Base-by-base conservation (phyloP, 345 rosid genomes). In the Sonneratia caseolaris region DNA sequence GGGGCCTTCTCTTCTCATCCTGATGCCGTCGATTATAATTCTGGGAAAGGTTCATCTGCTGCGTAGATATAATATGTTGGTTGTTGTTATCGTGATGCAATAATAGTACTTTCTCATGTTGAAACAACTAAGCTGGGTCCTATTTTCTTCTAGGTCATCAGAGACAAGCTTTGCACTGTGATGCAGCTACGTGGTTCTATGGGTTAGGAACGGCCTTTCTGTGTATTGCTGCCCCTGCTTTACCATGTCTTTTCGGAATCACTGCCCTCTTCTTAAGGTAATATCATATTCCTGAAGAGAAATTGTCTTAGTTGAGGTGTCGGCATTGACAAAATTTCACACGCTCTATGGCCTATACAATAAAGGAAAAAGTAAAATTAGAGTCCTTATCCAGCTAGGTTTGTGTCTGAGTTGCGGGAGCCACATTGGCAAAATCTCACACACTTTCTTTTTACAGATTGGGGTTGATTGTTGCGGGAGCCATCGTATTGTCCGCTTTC, bases 191-290 rank as follows among this genome's bases (percentile, higher is more conserved):
- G 57, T 86, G 84, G 85, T 85, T 75, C 78, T 91, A 93, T 72
- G 91, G 96, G 79, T 66, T 85, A 43, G 96, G 92, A 75, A 91
- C 89, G 94, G 84, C 82, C 6, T 69, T 85, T 80, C 74, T 91
- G 85, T 93, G 91, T 51, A 62, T 86, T 56, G 83, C 82, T 74
- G 82, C 84, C 76, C 89, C 92, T 62, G 77, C 97, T 53, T 75
- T 91, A 74, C 98, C 97, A 0, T 90, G 81, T 78, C 16, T 89
- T 51, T 84, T 91, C 62, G 94, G 96, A 53, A 79, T 93, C 64
- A 88, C 98, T 13, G 94, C 98, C 69, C 84, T 93, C 53, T 93
- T 93, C 74, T 14, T 79, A 18, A 91, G 98, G 97, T 91, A 81
- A 73, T 70, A 68, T 69, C 18, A 61, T 76, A 73, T 14, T 36